Evolutionary conservation across 257 asterid genomes (phyloP).

Genomic region (Solanum boliviense): DNA sequence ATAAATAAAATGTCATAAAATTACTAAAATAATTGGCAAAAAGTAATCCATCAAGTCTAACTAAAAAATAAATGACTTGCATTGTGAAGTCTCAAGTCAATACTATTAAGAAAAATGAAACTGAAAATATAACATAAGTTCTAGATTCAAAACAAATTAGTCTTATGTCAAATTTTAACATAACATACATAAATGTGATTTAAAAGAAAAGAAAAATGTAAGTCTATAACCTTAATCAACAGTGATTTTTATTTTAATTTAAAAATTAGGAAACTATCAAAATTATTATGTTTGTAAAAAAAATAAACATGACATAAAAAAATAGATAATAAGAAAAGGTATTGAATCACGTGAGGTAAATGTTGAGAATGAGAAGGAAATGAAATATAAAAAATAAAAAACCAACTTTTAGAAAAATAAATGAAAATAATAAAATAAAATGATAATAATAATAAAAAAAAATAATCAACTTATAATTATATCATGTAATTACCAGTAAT

Average conservation of each 20-base stretch:
- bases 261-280: not conserved
- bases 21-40: not conserved
- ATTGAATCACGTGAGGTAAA: not conserved
- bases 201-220: too few species aligned
- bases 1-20: not conserved
- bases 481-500: too few species aligned
- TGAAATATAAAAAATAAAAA: too few species aligned
- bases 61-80: not conserved
- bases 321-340: too few species aligned
- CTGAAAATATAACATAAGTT: not conserved
- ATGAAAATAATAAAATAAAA: too few species aligned
- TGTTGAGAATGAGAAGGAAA: too few species aligned
- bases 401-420: too few species aligned
- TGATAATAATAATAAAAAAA: rapidly evolving
- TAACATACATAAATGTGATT: not conserved
- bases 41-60: too few species aligned
- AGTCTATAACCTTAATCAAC: not conserved
- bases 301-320: not conserved
- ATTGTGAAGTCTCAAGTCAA: not conserved
- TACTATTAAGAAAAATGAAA: too few species aligned
- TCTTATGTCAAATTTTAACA: not conserved
- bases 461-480: too few species aligned
- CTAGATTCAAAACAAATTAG: not conserved
- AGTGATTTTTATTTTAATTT: too few species aligned
- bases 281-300: not conserved